Evolutionary conservation across 257 asterid species (phyloP).

Genomic region (Misopates orontium): DNA sequence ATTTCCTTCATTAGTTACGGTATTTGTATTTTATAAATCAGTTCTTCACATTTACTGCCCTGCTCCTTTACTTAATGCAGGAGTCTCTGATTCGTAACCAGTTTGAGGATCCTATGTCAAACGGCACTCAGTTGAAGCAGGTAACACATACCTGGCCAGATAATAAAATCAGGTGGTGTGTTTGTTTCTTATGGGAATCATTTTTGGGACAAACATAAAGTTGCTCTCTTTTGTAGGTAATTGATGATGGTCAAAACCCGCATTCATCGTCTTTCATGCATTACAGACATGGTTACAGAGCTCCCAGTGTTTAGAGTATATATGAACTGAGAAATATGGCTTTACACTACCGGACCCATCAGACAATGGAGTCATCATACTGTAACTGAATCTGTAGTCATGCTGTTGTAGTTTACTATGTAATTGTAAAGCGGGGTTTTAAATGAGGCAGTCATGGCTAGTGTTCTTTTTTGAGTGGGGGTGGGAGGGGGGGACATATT

Average conservation of each 20-base stretch:
- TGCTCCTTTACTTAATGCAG: slow-evolving; percentile 29
- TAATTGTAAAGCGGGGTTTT: too few relatives aligned
- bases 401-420: too few relatives aligned
- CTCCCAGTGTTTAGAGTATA: slow-evolving; percentile 44
- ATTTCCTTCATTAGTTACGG: slow-evolving; percentile 19
- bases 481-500: too few relatives aligned
- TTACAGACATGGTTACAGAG: slow-evolving; percentile 50
- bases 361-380: background rate
- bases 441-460: too few relatives aligned
- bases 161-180: slow-evolving; percentile 1
- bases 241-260: slow-evolving; percentile 47
- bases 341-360: background rate
- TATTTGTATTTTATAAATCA: slow-evolving; percentile 1
- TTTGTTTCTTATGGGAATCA: slow-evolving; percentile 11
- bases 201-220: slow-evolving; percentile 24
- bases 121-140: slow-evolving; percentile 51
- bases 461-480: too few relatives aligned
- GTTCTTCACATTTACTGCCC: slow-evolving; percentile 9
- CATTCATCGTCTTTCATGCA: slow-evolving; percentile 53
- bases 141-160: slow-evolving; percentile 31
- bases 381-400: too few relatives aligned
- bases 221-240: slow-evolving; percentile 40
- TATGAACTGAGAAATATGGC: slow-evolving; percentile 8
- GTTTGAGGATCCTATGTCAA: slow-evolving; percentile 52
- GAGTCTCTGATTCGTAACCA: slow-evolving; percentile 53